These are phyloP conservation scores for Glycine tomentella DNA, from an alignment of 306 rosid species.

Conservation along the genomic window DNA sequence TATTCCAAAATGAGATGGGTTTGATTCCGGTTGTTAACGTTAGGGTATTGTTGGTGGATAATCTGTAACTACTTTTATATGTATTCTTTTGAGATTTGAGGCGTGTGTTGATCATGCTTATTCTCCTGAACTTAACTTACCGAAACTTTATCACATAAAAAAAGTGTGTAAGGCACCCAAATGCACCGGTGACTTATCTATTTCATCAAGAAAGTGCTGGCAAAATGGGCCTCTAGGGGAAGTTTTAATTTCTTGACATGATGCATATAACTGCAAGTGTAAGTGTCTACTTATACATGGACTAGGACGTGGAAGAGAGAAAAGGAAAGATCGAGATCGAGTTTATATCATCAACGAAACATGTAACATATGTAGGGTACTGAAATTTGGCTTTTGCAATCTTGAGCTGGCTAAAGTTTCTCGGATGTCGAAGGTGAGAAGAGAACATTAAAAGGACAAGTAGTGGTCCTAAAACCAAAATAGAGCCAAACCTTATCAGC, in stretches of 20 bases:
- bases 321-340: constrained; percentile 36
- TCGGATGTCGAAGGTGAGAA: constrained; percentile 9
- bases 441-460: constrained; percentile 54
- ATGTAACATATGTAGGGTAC: constrained; percentile 41
- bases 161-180: neutral
- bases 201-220: no score
- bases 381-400: constrained; percentile 41
- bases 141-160: neutral
- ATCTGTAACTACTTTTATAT: no score
- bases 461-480: constrained; percentile 47
- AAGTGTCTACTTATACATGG: neutral
- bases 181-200: neutral
- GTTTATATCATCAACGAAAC: constrained; percentile 28
- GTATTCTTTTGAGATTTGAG: no score
- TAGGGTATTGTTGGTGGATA: no score
- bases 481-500: constrained; percentile 38
- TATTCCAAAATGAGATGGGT: no score
- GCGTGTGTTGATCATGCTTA: no score
- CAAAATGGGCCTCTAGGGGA: neutral
- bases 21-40: no score
- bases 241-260: constrained; percentile 30
- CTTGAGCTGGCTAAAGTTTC: neutral
- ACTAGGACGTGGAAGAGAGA: neutral
- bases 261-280: constrained; percentile 48
- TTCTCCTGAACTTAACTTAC: no score